Conservation (phyloP, 441 rosid genomes). For the Rhodomyrtus psidioides region DNA sequence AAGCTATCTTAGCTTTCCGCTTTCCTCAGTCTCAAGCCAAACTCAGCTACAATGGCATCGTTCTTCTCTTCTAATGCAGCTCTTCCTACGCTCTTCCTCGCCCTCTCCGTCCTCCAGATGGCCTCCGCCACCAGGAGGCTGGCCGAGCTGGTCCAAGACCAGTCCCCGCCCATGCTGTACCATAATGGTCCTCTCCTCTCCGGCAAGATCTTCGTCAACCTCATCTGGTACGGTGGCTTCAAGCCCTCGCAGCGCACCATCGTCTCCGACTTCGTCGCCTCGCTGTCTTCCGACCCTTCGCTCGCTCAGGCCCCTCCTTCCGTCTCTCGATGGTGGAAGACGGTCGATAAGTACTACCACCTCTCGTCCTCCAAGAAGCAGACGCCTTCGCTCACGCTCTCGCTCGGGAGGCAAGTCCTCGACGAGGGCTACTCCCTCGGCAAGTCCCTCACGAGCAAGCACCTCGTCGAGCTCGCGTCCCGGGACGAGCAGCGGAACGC, state of each 20-base stretch:
- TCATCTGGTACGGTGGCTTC: constrained; percentile 4
- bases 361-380: constrained; percentile 14
- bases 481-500: constrained; percentile 42
- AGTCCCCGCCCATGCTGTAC: constrained; percentile 42
- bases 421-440: constrained; percentile 52
- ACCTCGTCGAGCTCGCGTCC: constrained; percentile 38
- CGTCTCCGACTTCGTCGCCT: constrained; percentile 49
- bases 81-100: constrained; percentile 21
- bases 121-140: constrained; percentile 38
- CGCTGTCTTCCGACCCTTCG: constrained; percentile 22
- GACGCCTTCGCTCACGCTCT: constrained; percentile 16
- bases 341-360: constrained; percentile 36
- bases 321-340: constrained; percentile 59
- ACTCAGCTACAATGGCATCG: not conserved
- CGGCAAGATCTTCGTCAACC: constrained; percentile 37
- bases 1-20: not conserved
- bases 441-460: constrained; percentile 30
- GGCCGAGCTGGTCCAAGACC: constrained; percentile 30
- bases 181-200: constrained; percentile 76
- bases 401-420: constrained; percentile 34
- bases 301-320: constrained; percentile 23
- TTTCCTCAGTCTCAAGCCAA: not conserved
- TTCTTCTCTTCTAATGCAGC: constrained; percentile 1
- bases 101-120: constrained; percentile 36
- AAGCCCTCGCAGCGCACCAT: constrained; percentile 46